phyloP scores from a whole-genome alignment of 140 eudicot genomes.

The Ambrosia hybrid region DNA sequence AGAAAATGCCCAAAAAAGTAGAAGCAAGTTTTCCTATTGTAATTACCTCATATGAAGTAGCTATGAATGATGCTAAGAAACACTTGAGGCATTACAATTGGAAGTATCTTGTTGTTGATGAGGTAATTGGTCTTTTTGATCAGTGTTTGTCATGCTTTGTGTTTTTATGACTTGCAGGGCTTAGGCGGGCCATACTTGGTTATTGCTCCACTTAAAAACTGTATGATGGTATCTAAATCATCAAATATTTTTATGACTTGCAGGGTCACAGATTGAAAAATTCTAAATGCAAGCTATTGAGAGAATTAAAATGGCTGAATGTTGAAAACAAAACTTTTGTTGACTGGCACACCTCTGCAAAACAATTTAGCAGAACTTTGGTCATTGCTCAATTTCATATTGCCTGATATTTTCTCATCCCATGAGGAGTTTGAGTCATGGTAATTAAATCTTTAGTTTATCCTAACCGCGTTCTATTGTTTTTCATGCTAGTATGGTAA shows the following conservation, averaged over 20 bases:
- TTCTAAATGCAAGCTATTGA: slow-evolving; percentile 74
- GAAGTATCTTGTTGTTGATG: slow-evolving; percentile 96
- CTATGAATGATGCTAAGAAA: slow-evolving; percentile 69
- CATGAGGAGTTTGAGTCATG: slow-evolving; percentile 94
- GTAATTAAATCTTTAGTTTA: slow-evolving; percentile 36
- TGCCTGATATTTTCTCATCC: slow-evolving; percentile 98
- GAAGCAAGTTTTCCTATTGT: slow-evolving; percentile 84
- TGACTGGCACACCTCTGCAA: slow-evolving; percentile 98
- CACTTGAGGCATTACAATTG: slow-evolving; percentile 77
- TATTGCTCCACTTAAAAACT: slow-evolving; percentile 48
- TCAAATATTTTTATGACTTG: slow-evolving; percentile 17
- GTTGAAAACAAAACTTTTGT: slow-evolving; percentile 89
- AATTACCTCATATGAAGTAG: slow-evolving; percentile 92
- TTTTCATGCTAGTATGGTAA: not conserved
- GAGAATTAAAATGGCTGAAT: slow-evolving; percentile 56
- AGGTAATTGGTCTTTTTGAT: slow-evolving; percentile 40
- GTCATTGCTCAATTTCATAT: slow-evolving; percentile 90
- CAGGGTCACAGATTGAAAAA: slow-evolving; percentile 97
- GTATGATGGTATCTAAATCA: not conserved
- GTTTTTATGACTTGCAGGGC: slow-evolving; percentile 41
- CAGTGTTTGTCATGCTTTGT: too few species aligned
- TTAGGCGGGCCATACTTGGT: slow-evolving; percentile 93
- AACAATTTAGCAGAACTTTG: slow-evolving; percentile 98
- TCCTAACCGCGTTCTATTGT: not conserved
- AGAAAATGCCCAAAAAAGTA: slow-evolving; percentile 74